A percentile compares a stretch with the other conserved stretches of the same genome.
phyloP scores from a whole-genome alignment of 2,329 filamentous ascomycete genomes.

The Parastagonospora nodorum region DNA sequence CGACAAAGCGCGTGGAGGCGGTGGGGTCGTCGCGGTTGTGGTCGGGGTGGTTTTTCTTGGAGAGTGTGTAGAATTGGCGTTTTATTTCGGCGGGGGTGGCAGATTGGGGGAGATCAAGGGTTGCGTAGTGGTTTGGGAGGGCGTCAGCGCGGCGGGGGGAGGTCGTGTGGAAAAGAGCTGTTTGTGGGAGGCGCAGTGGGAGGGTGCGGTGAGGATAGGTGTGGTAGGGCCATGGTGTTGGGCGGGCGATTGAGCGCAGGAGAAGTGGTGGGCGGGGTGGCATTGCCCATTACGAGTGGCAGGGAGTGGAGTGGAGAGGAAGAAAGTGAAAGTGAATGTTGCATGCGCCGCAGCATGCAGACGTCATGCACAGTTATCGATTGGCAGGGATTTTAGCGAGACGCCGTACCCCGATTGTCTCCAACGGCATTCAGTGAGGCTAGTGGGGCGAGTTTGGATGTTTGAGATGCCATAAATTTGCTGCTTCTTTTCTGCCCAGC shows the following conservation, averaged over 20 bases:
- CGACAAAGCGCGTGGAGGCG: slow-evolving; percentile 77
- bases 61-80: slow-evolving; percentile 89
- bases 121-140: slow-evolving; percentile 76
- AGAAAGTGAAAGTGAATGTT: slow-evolving; percentile 10
- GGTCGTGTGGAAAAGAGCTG: slow-evolving; percentile 53
- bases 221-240: slow-evolving; percentile 20
- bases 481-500: background rate
- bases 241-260: slow-evolving; percentile 16
- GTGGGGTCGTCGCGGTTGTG: slow-evolving; percentile 77
- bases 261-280: slow-evolving; percentile 24
- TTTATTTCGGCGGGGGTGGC: slow-evolving; percentile 82
- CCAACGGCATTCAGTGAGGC: background rate
- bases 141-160: slow-evolving; percentile 41
- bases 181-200: slow-evolving; percentile 7
- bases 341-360: slow-evolving; percentile 11
- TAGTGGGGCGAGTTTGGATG: slow-evolving; percentile 1
- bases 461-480: slow-evolving; percentile 19
- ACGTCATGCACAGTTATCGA: slow-evolving; percentile 30
- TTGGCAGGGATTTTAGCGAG: slow-evolving; percentile 15
- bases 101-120: slow-evolving; percentile 70
- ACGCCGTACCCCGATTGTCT: slow-evolving; percentile 3
- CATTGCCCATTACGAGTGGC: slow-evolving; percentile 31
- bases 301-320: background rate
- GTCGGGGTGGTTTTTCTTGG: slow-evolving; percentile 91
- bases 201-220: slow-evolving; percentile 19